phyloP scores from a whole-genome alignment of 225 moss, liverwort and hornwort species.

The Rhytidiadelphus loreus region DNA sequence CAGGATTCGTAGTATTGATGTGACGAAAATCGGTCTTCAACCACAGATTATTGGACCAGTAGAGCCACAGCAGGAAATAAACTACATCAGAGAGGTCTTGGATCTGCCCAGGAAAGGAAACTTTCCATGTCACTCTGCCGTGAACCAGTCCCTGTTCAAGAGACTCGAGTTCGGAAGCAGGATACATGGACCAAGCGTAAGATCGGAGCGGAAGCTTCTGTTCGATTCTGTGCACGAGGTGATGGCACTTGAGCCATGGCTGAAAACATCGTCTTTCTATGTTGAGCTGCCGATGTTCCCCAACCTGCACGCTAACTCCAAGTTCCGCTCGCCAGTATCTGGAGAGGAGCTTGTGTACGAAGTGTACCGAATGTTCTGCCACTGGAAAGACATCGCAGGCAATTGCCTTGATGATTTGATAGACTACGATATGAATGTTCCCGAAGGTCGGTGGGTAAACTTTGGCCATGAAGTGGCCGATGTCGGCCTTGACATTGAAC shows the following conservation, averaged over 20 bases:
- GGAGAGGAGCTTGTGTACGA: constrained; percentile 56
- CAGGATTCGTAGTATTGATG: constrained; percentile 53
- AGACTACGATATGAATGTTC: constrained; percentile 72
- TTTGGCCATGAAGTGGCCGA: constrained; percentile 50
- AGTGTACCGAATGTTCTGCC: constrained; percentile 52
- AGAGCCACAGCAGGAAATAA: constrained; percentile 46
- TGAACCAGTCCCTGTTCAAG: constrained; percentile 41
- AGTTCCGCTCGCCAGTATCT: constrained; percentile 19
- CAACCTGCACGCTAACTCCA: constrained; percentile 21
- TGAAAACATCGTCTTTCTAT: constrained; percentile 20
- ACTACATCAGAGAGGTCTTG: constrained; percentile 46
- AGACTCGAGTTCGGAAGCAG: constrained; percentile 36
- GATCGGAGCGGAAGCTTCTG: constrained; percentile 48
- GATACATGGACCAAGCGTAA: not conserved
- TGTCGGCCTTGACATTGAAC: constrained; percentile 61
- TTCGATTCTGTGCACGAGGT: constrained; percentile 65
- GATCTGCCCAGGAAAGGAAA: constrained; percentile 3
- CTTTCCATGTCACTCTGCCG: not conserved
- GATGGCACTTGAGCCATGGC: constrained; percentile 29
- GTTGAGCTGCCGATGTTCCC: constrained; percentile 30
- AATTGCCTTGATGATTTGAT: constrained; percentile 67
- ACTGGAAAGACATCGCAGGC: constrained; percentile 51
- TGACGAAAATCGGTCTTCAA: constrained; percentile 22
- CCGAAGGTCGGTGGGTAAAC: constrained; percentile 59
- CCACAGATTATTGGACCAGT: not conserved